Base-by-base conservation (phyloP, 2,329 filamentous ascomycete genomes). In the Pseudomassariella vexata region DNA sequence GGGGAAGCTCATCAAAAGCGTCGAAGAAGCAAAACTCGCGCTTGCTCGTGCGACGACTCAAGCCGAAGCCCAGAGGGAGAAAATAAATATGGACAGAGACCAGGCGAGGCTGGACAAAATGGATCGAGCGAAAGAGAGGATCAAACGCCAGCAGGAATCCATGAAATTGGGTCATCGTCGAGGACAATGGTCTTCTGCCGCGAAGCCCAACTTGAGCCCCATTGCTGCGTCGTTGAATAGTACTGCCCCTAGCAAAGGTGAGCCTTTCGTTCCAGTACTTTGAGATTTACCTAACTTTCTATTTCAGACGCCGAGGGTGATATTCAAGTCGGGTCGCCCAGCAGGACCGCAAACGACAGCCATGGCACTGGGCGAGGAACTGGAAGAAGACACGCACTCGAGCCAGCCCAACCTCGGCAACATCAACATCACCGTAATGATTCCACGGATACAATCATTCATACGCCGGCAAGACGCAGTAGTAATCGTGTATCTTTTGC, bases 101-200 rank as follows among this genome's bases (percentile, higher is more conserved):
- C 45, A 54, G 16, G 56, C 59, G 11, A 62, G 56, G 34, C 50
- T 71, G 28, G 61, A 66, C 36, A 62, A 62, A 39, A 70, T 58
- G 15, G 58, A 62, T 34, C 48, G 45, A 17, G 52, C 53, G 9
- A 70, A 70, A 42, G 52, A 60, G 19, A 50, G 47, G 3, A 47
- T 62, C 20, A 48, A 55, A 22, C 36, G 50, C 16, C 48, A 53
- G 29, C 50, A 59, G 34, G 41, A 49, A 11, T 49, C 46, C 9
- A 49, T 66, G 3, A 60, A 46, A 39, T 75, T 66, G 71, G 60
- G 54, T 34, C 59, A 59, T 16, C 57, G 64, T 16, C 58, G 56
- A 2, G 57, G 60, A 14, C 63, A 68, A 34, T 76, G 70, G 71
- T 70, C 66, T 5, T 73, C 68, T 4, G 62, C 62, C 1, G 63